Percentiles rank a stretch among this genome's conserved stretches.
Conservation (phyloP, 2,329 filamentous ascomycete species). For the Ophidiomyces ophidiicola region DNA sequence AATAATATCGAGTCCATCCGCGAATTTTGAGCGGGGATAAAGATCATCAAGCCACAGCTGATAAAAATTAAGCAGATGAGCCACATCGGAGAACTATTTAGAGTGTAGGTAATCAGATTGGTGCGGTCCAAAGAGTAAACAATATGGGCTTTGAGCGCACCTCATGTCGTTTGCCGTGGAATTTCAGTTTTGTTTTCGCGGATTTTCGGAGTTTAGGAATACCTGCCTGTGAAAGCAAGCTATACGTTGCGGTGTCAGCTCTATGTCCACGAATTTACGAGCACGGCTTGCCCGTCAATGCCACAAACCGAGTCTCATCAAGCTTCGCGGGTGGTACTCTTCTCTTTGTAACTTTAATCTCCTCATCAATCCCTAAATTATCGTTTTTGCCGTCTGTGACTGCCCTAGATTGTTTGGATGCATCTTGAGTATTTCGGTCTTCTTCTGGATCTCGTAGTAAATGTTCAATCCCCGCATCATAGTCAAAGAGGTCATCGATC, state of each 20-base stretch:
- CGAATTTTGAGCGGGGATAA: constrained; percentile 87
- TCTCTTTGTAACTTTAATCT: constrained; percentile 69
- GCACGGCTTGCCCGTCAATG: too few species aligned
- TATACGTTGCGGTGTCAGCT: constrained; percentile 25
- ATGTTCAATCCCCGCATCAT: constrained; percentile 50
- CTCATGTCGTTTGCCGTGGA: constrained; percentile 92
- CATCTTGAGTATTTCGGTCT: constrained; percentile 12
- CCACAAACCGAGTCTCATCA: constrained; percentile 58
- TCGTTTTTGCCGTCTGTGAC: constrained; percentile 37
- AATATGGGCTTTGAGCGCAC: constrained; percentile 39
- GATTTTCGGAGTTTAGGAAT: constrained; percentile 69
- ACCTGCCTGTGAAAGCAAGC: constrained; percentile 69
- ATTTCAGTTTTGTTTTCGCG: constrained; percentile 56
- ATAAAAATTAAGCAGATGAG: constrained; percentile 74
- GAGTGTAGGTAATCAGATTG: neutral
- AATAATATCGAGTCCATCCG: constrained; percentile 77
- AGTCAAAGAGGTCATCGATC: constrained; percentile 61
- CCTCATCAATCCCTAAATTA: constrained; percentile 68
- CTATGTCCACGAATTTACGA: too few species aligned
- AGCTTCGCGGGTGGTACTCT: constrained; percentile 70
- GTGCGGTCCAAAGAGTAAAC: too few species aligned
- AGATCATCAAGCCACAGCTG: constrained; percentile 95
- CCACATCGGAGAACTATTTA: constrained; percentile 65
- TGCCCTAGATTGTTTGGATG: constrained; percentile 15
- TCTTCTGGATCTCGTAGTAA: constrained; percentile 32